Evolutionary conservation across 2,329 filamentous ascomycete genomes (phyloP).

Genomic region (Penicillium sp.): DNA sequence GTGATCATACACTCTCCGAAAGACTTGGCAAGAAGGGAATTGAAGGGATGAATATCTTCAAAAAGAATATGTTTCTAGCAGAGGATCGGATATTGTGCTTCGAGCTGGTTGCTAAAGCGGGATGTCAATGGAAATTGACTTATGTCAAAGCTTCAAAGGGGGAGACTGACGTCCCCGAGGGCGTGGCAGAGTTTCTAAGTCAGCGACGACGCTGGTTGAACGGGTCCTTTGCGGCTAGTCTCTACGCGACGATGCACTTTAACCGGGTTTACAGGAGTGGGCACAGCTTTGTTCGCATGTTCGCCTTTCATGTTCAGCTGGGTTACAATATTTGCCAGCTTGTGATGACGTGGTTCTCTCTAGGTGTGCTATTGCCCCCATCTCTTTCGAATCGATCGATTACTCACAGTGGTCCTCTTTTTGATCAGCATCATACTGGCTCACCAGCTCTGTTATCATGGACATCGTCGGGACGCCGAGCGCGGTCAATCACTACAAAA

Average conservation of each 20-base stretch:
- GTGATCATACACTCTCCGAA: slow-evolving; percentile 13
- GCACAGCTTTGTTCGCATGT: slow-evolving; percentile 9
- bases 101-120: slow-evolving; percentile 16
- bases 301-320: slow-evolving; percentile 11
- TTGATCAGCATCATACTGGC: slow-evolving; percentile 78
- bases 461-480: slow-evolving; percentile 80
- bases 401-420: background rate
- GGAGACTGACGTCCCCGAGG: slow-evolving; percentile 14
- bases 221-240: slow-evolving; percentile 15
- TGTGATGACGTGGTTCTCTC: slow-evolving; percentile 12
- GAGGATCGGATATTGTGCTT: slow-evolving; percentile 17
- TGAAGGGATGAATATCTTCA: slow-evolving; percentile 20
- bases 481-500: slow-evolving; percentile 59
- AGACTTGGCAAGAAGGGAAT: slow-evolving; percentile 18
- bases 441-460: slow-evolving; percentile 97
- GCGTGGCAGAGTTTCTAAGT: slow-evolving; percentile 9
- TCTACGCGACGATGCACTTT: slow-evolving; percentile 15
- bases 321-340: slow-evolving; percentile 13
- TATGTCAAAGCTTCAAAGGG: slow-evolving; percentile 14
- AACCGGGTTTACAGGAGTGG: slow-evolving; percentile 13
- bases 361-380: slow-evolving; percentile 6
- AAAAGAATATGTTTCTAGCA: slow-evolving; percentile 20
- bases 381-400: background rate
- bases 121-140: slow-evolving; percentile 15
- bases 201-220: slow-evolving; percentile 14